A percentile compares a stretch with the other conserved stretches of the same genome.
Conservation (phyloP, 371 early-diverging fungal genomes). For the Zychaea mexicana region DNA sequence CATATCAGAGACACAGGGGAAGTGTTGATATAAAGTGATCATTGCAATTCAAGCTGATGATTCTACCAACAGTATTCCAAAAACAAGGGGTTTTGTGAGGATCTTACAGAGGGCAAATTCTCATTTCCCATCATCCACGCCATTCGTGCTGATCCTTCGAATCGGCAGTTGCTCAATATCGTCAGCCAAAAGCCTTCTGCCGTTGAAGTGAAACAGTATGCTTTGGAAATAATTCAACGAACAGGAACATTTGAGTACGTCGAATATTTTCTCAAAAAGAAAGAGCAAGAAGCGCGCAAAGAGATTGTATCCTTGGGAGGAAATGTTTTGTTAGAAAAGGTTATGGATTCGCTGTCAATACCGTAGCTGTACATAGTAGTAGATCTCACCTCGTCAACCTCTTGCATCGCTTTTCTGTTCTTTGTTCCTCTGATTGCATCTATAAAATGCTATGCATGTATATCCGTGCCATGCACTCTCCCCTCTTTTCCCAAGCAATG, state of each 20-base stretch:
- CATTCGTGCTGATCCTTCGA: constrained; percentile 62
- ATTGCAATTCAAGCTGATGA: neutral
- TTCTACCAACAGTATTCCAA: constrained; percentile 70
- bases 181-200: constrained; percentile 82
- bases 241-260: constrained; percentile 84
- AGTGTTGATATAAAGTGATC: neutral
- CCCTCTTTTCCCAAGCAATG: too few species aligned
- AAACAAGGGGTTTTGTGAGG: constrained; percentile 97
- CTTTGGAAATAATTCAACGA: constrained; percentile 76
- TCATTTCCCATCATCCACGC: constrained; percentile 94
- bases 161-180: constrained; percentile 77
- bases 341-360: constrained; percentile 39
- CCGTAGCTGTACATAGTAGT: neutral
- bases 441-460: too few species aligned
- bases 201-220: constrained; percentile 85
- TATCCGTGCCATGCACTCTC: too few species aligned
- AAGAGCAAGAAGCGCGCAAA: constrained; percentile 62
- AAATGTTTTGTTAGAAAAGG: constrained; percentile 64
- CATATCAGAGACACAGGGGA: neutral
- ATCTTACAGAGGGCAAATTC: constrained; percentile 97
- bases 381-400: neutral
- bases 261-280: constrained; percentile 46
- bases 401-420: too few species aligned
- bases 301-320: constrained; percentile 80
- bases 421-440: too few species aligned